Conservation (phyloP, 2,329 filamentous ascomycete genomes). For the Coniochaeta ligniaria region DNA sequence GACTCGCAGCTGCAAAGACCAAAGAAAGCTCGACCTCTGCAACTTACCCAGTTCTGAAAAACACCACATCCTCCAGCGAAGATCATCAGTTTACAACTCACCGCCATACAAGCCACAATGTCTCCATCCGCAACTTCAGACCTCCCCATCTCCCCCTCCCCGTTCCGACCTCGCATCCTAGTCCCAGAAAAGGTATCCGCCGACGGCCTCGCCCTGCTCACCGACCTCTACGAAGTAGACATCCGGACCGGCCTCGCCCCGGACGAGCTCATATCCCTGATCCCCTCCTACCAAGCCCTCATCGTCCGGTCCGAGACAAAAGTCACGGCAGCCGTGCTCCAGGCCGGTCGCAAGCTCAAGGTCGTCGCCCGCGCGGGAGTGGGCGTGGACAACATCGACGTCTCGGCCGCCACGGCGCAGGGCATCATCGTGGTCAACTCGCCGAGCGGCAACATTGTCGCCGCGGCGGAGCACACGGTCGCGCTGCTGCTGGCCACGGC, state of each 20-base stretch:
- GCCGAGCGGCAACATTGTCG: constrained; percentile 72
- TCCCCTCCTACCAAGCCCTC: constrained; percentile 66
- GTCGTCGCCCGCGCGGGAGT: constrained; percentile 78
- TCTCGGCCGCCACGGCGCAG: constrained; percentile 61
- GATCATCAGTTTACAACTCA: neutral
- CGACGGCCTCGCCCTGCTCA: constrained; percentile 67
- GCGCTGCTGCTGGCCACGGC: constrained; percentile 68
- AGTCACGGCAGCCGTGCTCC: constrained; percentile 62
- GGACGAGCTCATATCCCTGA: constrained; percentile 55
- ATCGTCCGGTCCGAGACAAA: constrained; percentile 79
- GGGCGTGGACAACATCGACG: constrained; percentile 77
- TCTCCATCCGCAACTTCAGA: constrained; percentile 19
- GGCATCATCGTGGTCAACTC: constrained; percentile 78
- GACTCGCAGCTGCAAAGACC: neutral
- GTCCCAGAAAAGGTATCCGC: constrained; percentile 74
- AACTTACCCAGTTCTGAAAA: neutral
- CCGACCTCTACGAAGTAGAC: constrained; percentile 62
- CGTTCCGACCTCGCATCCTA: constrained; percentile 43
- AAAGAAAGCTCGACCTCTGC: neutral
- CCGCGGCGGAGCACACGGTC: constrained; percentile 73
- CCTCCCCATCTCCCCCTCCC: constrained; percentile 6
- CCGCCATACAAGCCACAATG: constrained; percentile 9
- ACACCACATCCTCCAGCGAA: neutral
- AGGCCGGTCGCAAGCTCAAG: constrained; percentile 60
- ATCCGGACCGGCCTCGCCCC: constrained; percentile 55